These are phyloP conservation scores for Aegle marmelos DNA, from an alignment of 345 rosid species.

Conservation along the genomic window DNA sequence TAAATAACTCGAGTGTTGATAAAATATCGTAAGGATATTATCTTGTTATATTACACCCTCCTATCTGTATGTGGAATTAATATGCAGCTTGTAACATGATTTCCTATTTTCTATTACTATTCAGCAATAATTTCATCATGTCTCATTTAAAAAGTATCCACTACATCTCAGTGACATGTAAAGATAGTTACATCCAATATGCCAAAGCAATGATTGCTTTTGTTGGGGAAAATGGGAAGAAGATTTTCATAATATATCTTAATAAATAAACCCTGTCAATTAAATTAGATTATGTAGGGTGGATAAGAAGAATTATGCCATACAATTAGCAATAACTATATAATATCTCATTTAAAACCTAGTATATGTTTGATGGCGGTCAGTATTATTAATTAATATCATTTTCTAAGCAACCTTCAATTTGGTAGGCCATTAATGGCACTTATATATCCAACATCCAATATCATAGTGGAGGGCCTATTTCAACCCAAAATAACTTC, in stretches of 20 bases:
- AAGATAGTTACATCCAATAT: background rate
- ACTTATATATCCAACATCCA: constrained; percentile 15
- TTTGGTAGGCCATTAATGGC: constrained; percentile 26
- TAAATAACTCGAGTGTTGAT: background rate
- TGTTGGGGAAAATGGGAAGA: background rate
- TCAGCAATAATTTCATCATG: background rate
- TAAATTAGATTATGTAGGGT: background rate
- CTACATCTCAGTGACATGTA: background rate
- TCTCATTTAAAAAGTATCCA: constrained; percentile 9
- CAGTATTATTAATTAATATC: background rate
- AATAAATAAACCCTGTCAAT: background rate
- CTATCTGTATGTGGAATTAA: background rate
- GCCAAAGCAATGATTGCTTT: background rate
- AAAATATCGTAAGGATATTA: background rate
- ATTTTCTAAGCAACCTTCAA: background rate
- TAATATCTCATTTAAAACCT: constrained; percentile 4
- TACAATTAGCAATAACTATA: background rate
- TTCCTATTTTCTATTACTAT: background rate
- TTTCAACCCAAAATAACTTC: constrained; percentile 15
- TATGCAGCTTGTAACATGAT: background rate
- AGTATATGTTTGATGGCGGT: constrained; percentile 12
- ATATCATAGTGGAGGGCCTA: constrained; percentile 19
- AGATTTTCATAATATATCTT: background rate
- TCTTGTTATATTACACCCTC: background rate
- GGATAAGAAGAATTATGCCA: background rate